These are phyloP conservation scores for Lachancea fermentati DNA, from an alignment of 805 yeast genomes.

Conservation along the genomic window DNA sequence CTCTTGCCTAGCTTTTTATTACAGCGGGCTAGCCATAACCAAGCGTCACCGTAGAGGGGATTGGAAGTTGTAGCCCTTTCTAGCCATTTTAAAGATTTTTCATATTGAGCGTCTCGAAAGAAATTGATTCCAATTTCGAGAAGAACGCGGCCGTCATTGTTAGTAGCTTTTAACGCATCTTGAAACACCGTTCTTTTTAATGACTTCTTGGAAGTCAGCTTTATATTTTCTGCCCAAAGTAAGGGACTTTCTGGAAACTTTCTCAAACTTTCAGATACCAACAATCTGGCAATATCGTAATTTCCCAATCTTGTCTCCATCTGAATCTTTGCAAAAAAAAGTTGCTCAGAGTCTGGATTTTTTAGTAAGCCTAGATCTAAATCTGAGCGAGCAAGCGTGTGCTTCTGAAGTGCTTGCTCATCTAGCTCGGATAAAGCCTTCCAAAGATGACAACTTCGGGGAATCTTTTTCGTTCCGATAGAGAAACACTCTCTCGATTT, in stretches of 20 bases:
- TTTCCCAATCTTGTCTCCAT: constrained; percentile 53
- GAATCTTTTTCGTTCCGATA: constrained; percentile 45
- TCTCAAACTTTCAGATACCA: constrained; percentile 55
- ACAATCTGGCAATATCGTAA: constrained; percentile 43
- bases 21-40: constrained; percentile 60
- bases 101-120: constrained; percentile 56
- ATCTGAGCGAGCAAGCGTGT: constrained; percentile 61
- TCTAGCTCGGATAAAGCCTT: constrained; percentile 44
- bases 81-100: constrained; percentile 68
- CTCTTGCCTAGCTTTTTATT: constrained; percentile 39
- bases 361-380: constrained; percentile 60
- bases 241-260: constrained; percentile 51
- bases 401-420: constrained; percentile 35
- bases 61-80: constrained; percentile 58
- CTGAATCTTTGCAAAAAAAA: constrained; percentile 54
- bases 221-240: constrained; percentile 63
- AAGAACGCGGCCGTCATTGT: constrained; percentile 54
- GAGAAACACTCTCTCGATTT: constrained; percentile 45
- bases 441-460: constrained; percentile 49
- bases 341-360: constrained; percentile 42
- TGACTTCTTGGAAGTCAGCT: constrained; percentile 39
- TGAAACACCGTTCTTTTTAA: constrained; percentile 52
- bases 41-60: constrained; percentile 63
- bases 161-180: constrained; percentile 65
- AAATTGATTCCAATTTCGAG: constrained; percentile 61